These are phyloP conservation scores for Neofusicoccum parvum DNA, from an alignment of 2,329 filamentous ascomycete genomes.

Conservation along the genomic window DNA sequence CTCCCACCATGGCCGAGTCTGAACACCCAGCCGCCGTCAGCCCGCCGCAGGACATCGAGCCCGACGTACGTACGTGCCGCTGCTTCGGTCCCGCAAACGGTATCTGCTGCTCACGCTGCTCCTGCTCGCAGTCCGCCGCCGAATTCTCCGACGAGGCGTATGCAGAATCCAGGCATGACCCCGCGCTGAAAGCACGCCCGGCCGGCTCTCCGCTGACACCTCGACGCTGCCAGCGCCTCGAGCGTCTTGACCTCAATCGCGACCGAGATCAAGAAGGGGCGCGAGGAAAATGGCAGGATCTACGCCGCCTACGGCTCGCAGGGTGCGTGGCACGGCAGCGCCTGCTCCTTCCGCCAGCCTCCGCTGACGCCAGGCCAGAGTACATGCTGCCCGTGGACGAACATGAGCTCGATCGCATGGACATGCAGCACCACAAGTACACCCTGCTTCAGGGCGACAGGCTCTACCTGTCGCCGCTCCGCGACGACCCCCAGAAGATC, in stretches of 20 bases:
- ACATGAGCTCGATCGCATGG: constrained; percentile 25
- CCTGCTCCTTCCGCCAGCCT: background rate
- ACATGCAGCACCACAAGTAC: constrained; percentile 49
- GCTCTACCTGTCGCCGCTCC: constrained; percentile 37
- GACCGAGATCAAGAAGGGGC: constrained; percentile 10
- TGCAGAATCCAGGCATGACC: constrained; percentile 10
- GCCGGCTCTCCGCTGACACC: too few relatives aligned
- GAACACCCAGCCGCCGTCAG: background rate
- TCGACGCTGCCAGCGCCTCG: background rate
- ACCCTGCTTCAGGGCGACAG: constrained; percentile 38
- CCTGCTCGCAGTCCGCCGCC: background rate
- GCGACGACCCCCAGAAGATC: constrained; percentile 22
- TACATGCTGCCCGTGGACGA: constrained; percentile 16
- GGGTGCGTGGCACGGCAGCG: background rate
- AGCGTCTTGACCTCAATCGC: constrained; percentile 16
- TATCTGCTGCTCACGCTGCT: background rate
- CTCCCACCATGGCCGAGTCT: background rate
- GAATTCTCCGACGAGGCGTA: constrained; percentile 14
- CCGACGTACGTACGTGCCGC: constrained; percentile 2
- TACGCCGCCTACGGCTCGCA: constrained; percentile 16
- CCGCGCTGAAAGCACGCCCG: too few relatives aligned
- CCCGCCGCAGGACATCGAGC: background rate
- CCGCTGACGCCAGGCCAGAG: background rate
- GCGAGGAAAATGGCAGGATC: constrained; percentile 20
- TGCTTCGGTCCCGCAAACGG: background rate